Percentiles rank a stretch among this genome's conserved stretches.
Evolutionary conservation across 2,329 filamentous ascomycete genomes (phyloP).

Genomic region (Mycocentrospora acerina): DNA sequence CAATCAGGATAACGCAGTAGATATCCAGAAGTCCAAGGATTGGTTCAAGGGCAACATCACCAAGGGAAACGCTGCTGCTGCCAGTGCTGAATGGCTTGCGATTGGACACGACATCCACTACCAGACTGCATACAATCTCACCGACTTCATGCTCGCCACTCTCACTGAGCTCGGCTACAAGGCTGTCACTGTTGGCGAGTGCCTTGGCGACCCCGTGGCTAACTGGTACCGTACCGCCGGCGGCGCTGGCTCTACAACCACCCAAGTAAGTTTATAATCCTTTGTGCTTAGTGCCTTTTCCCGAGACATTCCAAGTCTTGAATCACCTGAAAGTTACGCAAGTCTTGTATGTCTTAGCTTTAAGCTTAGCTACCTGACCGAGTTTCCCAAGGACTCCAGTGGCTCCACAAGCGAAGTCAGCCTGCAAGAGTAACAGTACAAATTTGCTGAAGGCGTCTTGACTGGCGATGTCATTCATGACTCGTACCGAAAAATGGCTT

Average conservation of each 20-base stretch:
- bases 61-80: constrained; percentile 22
- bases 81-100: constrained; percentile 48
- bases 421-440: no score
- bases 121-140: constrained; percentile 48
- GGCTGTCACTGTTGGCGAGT: constrained; percentile 51
- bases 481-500: no score
- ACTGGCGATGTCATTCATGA: no score
- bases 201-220: constrained; percentile 45
- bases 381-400: no score
- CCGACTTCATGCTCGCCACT: constrained; percentile 47
- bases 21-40: constrained; percentile 56
- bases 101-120: constrained; percentile 56
- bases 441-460: no score
- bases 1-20: constrained; percentile 52
- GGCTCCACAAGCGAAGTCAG: no score
- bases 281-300: no score
- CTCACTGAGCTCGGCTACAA: constrained; percentile 44
- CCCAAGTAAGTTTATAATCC: constrained; percentile 14
- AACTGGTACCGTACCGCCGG: constrained; percentile 53
- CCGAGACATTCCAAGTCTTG: no score
- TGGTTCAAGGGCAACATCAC: constrained; percentile 53
- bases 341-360: no score
- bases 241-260: constrained; percentile 19
- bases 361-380: no score
- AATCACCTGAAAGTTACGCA: no score